Conservation (phyloP, 495 filamentous ascomycete species). For the Penicillium lividum region DNA sequence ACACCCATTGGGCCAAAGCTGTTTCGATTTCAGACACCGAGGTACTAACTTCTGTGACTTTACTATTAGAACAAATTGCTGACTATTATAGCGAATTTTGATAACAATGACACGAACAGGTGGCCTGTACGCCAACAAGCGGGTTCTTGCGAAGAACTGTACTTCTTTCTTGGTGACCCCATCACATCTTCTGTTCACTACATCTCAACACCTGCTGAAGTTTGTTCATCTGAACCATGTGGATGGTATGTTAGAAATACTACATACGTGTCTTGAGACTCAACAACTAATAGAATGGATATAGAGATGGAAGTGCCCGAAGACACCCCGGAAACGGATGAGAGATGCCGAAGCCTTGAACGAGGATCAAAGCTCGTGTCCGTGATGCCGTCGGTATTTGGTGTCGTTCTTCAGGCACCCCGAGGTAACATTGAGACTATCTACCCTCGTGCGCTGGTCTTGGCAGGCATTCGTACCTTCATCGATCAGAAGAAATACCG, state of each 20-base stretch:
- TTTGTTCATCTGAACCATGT: conserved; percentile 77
- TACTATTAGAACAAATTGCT: conserved; percentile 9
- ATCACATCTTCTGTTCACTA: conserved; percentile 88
- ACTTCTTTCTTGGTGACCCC: conserved; percentile 85
- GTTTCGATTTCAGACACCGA: conserved; percentile 42
- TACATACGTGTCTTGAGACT: background rate
- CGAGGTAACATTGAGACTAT: conserved; percentile 95
- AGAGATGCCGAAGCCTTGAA: conserved; percentile 89
- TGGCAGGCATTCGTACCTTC: conserved; percentile 79
- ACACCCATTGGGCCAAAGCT: conserved; percentile 44
- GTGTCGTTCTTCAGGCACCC: conserved; percentile 86
- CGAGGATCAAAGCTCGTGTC: conserved; percentile 84
- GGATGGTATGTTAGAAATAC: conserved; percentile 54
- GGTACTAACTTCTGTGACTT: conserved; percentile 22
- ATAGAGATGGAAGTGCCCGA: conserved; percentile 75
- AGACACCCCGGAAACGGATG: conserved; percentile 89
- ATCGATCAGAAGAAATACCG: conserved; percentile 80
- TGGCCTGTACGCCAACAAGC: conserved; percentile 73
- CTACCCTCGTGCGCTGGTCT: conserved; percentile 86
- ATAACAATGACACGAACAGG: conserved; percentile 67
- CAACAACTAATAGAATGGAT: background rate
- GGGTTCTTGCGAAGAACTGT: conserved; percentile 74
- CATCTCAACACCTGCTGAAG: conserved; percentile 85
- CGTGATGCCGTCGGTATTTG: conserved; percentile 83
- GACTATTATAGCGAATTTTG: conserved; percentile 36